Base-by-base conservation (phyloP, 1,139 yeast genomes). In the Hemisphaericaspora subhashii region DNA sequence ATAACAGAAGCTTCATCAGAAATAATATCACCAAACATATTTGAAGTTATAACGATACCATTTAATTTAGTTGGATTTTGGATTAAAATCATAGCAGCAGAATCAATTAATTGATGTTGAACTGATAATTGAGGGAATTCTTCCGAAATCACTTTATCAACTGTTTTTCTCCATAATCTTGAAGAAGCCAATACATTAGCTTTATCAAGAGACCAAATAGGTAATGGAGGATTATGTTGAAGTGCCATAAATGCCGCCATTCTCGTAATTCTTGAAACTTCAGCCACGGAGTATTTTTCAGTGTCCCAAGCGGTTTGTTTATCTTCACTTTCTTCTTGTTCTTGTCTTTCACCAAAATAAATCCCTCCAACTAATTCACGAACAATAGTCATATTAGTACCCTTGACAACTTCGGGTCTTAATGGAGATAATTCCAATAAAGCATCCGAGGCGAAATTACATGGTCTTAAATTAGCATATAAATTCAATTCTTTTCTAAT, bases 301-400 rank as follows among this genome's bases (percentile, higher is more conserved):
- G 96, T 87, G 62, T 92, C 98, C 78, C 92, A 81, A 22, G 98
- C 98, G 41, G 80, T 77, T 43, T 62, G 51, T 18, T 60, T 55
- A 51, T 70, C 74, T 37, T 86, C 86, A 37, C 80, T 76, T 36
- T 92, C 95, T 37, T 82, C 86, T 58, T 89, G 97, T 70, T 92
- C 98, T 57, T 79, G 79, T 66, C 98, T 81, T 57, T 88, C 94
- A 48, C 98, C 98, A 59, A 92, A 92, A 71, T 92, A 92, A 50
- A 92, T 92, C 50, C 98, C 98, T 44, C 98, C 98, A 23, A 92
- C 97, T 51, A 92, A 78, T 67, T 92, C 98, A 64, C 98, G 83
- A 26, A 92, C 97, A 48, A 92, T 96, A 39, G 83, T 77, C 61
- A 92, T 86, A 62, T 92, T 83, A 26, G 97, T 89, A 37, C 98